A percentile compares a stretch with the other conserved stretches of the same genome.
phyloP scores from a whole-genome alignment of 2,329 filamentous ascomycete genomes.

The Leptodontidium sp. region DNA sequence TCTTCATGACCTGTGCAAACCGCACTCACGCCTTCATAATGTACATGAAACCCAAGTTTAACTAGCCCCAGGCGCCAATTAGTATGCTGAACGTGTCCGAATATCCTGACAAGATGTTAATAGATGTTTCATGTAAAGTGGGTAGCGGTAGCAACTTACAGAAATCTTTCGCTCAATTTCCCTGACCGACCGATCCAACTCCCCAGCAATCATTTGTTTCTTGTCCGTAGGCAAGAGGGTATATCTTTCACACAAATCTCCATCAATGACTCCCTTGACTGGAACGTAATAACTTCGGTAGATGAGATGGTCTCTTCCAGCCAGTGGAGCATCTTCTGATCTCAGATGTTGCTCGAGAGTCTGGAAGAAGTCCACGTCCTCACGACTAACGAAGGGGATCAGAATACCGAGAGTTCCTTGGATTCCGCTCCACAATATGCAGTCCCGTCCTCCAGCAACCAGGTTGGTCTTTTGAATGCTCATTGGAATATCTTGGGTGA shows the following conservation, averaged over 20 bases:
- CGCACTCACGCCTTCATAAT: conserved; percentile 29
- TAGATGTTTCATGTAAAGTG: not conserved
- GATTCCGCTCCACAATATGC: conserved; percentile 91
- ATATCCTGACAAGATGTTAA: conserved; percentile 55
- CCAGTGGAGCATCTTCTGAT: conserved; percentile 84
- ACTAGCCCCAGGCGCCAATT: conserved; percentile 30
- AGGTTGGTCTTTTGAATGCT: conserved; percentile 89
- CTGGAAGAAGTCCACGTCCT: conserved; percentile 98
- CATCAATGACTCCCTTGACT: conserved; percentile 96
- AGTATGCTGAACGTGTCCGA: conserved; percentile 63
- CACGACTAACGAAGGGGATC: conserved; percentile 88
- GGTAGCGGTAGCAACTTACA: conserved; percentile 49
- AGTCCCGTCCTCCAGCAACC: conserved; percentile 89
- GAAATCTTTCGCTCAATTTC: conserved; percentile 98
- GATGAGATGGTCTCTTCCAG: conserved; percentile 93
- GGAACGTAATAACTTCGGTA: conserved; percentile 96
- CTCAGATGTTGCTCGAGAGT: conserved; percentile 88
- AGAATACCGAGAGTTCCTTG: conserved; percentile 95
- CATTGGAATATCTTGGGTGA: conserved; percentile 89
- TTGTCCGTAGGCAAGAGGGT: conserved; percentile 84
- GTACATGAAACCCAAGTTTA: conserved; percentile 37
- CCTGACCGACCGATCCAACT: conserved; percentile 87
- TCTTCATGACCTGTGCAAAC: conserved; percentile 29
- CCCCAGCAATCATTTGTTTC: conserved; percentile 93
- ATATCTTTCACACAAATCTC: conserved; percentile 94